phyloP scores from a whole-genome alignment of 164 flowering plant genomes.

The Macadamia tetraphylla region DNA sequence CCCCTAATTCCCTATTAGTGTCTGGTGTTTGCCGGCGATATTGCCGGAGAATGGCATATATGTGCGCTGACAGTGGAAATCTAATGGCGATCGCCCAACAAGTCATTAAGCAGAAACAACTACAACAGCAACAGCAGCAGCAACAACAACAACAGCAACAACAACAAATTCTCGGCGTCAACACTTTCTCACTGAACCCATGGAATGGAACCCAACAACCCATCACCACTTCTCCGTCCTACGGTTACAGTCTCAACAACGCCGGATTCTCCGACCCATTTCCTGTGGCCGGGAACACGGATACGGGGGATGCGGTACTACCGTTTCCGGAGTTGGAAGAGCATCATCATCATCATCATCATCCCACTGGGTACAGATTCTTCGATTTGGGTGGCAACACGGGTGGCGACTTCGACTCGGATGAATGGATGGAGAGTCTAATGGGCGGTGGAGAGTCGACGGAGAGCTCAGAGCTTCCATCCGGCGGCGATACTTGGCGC shows the following conservation, averaged over 20 bases:
- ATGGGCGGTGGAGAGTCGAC: constrained; percentile 62
- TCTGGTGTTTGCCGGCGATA: not conserved
- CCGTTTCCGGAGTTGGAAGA: constrained; percentile 39
- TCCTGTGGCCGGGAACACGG: constrained; percentile 25
- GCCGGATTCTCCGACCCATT: constrained; percentile 50
- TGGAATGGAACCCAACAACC: constrained; percentile 30
- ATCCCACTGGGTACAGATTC: constrained; percentile 39
- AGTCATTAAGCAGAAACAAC: constrained; percentile 82
- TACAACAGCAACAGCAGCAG: constrained; percentile 69
- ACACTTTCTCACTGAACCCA: constrained; percentile 32
- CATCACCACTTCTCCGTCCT: constrained; percentile 16
- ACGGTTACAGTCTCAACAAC: constrained; percentile 28
- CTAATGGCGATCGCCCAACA: constrained; percentile 98
- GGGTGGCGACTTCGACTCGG: constrained; percentile 66
- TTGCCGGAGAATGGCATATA: constrained; percentile 72
- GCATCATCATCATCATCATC: constrained; percentile 15
- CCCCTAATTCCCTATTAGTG: not conserved
- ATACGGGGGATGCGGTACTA: constrained; percentile 37
- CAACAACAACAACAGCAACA: constrained; percentile 49
- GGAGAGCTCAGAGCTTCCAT: constrained; percentile 51
- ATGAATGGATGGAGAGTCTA: constrained; percentile 92
- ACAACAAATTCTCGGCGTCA: constrained; percentile 20
- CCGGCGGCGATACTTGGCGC: constrained; percentile 52
- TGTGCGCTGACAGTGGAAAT: constrained; percentile 94
- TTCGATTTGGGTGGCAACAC: constrained; percentile 38